Base-by-base conservation (phyloP, 768 basidiomycete genomes). In the Amanita pseudoporphyria region DNA sequence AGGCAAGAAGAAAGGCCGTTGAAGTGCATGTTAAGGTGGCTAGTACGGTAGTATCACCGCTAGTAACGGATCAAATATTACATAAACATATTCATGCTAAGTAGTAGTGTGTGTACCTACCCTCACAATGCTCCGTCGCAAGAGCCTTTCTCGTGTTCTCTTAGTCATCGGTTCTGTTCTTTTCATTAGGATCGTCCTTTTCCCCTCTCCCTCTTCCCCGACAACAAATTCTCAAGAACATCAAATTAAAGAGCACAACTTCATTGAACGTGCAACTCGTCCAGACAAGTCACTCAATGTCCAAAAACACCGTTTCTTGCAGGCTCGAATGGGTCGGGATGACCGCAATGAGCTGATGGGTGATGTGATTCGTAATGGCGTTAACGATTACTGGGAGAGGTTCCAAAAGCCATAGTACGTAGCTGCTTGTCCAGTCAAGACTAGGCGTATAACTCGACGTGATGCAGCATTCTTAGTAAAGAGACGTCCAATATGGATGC, bases 401-500 rank as follows among this genome's bases (percentile, higher is more conserved):
- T 96, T 89, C 63, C 92, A 96, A 60, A 73, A 84, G 56, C 94
- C 95, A 12, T 95, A 90, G 88, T 90, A 28, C 18, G 49, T 39
- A 33, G 12, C 18, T 31, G 26, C 40, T 41, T 16, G 22, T 13
- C 40, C 28, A 7, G 28, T 28, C 24, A 7, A 1, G 18, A n/a
- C 22, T n/a, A 6, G 24, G 16, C 28, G 18, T 24, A 12, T 16
- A 5, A 32, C 14, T 32, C 13, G 5, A 13, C 28, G 30, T 22
- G 10, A 21, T 35, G 40, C 54, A 89, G 88, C 65, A 95, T 96
- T 51, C 70, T 76, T 2, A 81, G 79, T 53, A 77, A 76, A 57
- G 92, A 95, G 51, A 96, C 94, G 0, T 76, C 85, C 0, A 84
- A 92, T 52, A 81, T 84, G 67, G 96, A 98, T 62, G 81, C 86